phyloP scores from a whole-genome alignment of 768 basidiomycete species.

The Phylloporus arenicola region DNA sequence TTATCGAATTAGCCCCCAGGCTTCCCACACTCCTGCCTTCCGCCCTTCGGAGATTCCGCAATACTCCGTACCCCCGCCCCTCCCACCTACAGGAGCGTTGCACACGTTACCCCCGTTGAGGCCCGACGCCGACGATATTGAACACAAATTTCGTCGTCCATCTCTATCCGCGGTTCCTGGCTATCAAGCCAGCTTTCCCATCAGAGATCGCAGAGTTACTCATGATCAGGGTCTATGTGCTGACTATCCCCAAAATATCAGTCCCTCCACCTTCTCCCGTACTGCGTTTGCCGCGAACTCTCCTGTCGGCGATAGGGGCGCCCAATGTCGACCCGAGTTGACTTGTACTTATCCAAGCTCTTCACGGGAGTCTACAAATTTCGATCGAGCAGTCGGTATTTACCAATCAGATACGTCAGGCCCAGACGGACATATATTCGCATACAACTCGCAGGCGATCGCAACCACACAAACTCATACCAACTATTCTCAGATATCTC shows the following conservation, averaged over 20 bases:
- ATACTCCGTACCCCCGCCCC: slow-evolving; percentile 24
- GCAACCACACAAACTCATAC: slow-evolving; percentile 8
- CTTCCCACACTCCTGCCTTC: slow-evolving; percentile 19
- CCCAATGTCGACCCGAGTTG: slow-evolving; percentile 11
- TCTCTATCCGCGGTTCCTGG: slow-evolving; percentile 20
- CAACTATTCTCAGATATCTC: slow-evolving; percentile 20
- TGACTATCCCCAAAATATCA: slow-evolving; percentile 6
- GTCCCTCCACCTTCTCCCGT: slow-evolving; percentile 5
- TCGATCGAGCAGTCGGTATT: slow-evolving; percentile 14
- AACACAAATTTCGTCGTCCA: slow-evolving; percentile 30
- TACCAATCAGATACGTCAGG: slow-evolving; percentile 7
- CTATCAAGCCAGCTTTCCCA: slow-evolving; percentile 3
- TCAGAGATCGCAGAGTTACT: slow-evolving; percentile 11
- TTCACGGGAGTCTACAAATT: slow-evolving; percentile 17
- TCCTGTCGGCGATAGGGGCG: slow-evolving; percentile 9
- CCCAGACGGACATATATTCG: slow-evolving; percentile 6
- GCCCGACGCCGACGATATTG: slow-evolving; percentile 21
- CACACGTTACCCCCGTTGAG: slow-evolving; percentile 28
- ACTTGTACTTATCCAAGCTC: slow-evolving; percentile 15
- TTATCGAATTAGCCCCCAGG: slow-evolving; percentile 18
- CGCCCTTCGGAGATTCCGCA: slow-evolving; percentile 24
- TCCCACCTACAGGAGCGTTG: slow-evolving; percentile 17
- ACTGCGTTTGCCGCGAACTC: neutral
- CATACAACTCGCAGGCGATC: slow-evolving; percentile 8
- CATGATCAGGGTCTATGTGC: slow-evolving; percentile 12